Base-by-base conservation (phyloP, 2,329 filamentous ascomycete species). In the Cordyceps militaris region DNA sequence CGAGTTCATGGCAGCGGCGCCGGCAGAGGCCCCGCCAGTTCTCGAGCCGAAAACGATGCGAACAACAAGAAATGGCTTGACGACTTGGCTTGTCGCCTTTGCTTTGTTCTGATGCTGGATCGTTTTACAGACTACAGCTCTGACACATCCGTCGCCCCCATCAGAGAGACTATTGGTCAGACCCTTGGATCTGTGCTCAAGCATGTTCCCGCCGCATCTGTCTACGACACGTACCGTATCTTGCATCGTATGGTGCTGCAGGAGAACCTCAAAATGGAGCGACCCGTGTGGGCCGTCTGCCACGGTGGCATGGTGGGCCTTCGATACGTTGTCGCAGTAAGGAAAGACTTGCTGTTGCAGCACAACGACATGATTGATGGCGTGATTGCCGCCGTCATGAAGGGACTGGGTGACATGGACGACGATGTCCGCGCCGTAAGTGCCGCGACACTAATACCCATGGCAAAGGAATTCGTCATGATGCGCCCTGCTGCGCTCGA, bases 251-350 rank as follows among this genome's bases (percentile, higher is more conserved):
- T 99, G 76, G 91, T 97, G 38, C 94, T 96, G 84, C 91, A 97
- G 69, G 84, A 87, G 43, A 89, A 96, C 63, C 76, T 94, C 23
- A 82, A 85, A 38, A 76, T 92, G 24, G 84, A 87, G 24, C 83
- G 82, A 32, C 85, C 88, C 14, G 81, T 91, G 30, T 99, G 94
- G 94, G 91, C 96, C 60, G 89, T 97, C 38, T 96, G 92, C 66
- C 95, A 99, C 70, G 94, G 94, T 63, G 94, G 94, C 61, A 99
- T 99, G 94, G 92, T 97, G 48, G 94, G 94, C 8, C 75, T 99
- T 66, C 84, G 93, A 65, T 99, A 99, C 67, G 84, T 99, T 48
- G 94, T 99, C 30, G 94, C 94, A 9, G 91, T 99, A 36, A 85
- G 94, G 51, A 97, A 94, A 65, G 94, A 97, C 69, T 76, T 99